Percentiles rank a stretch among this genome's conserved stretches.
phyloP scores from a whole-genome alignment of 495 filamentous ascomycete species.

The Penicillium malachiteum region DNA sequence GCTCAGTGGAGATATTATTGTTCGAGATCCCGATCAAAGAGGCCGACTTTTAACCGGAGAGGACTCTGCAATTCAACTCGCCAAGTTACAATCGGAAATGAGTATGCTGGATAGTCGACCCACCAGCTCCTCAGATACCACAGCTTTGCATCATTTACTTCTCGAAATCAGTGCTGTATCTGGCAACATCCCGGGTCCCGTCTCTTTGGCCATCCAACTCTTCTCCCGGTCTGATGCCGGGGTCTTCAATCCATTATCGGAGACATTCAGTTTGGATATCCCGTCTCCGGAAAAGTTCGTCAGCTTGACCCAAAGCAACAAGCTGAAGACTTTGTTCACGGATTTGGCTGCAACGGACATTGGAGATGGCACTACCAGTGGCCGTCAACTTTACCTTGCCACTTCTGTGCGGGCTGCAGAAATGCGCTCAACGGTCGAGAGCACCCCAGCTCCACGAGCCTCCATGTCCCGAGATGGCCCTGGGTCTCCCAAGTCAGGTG shows the following conservation, averaged over 20 bases:
- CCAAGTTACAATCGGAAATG: constrained; percentile 91
- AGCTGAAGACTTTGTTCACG: constrained; percentile 82
- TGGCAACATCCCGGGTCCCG: constrained; percentile 66
- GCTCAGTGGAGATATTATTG: constrained; percentile 86
- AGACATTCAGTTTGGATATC: constrained; percentile 80
- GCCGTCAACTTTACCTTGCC: constrained; percentile 75
- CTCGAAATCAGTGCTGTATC: constrained; percentile 79
- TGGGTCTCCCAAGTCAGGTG: constrained; percentile 27
- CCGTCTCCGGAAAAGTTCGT: constrained; percentile 66
- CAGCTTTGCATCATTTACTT: constrained; percentile 79
- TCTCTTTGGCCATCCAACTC: constrained; percentile 77
- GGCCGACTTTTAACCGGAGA: constrained; percentile 86
- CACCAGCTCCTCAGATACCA: constrained; percentile 60
- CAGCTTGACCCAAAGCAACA: constrained; percentile 54
- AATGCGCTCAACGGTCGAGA: constrained; percentile 42
- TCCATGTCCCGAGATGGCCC: constrained; percentile 41
- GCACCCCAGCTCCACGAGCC: constrained; percentile 24
- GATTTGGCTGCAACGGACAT: constrained; percentile 81
- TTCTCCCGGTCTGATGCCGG: constrained; percentile 65
- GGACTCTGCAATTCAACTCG: constrained; percentile 89
- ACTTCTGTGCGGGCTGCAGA: constrained; percentile 72
- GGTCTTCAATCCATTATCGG: constrained; percentile 66
- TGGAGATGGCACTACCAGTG: constrained; percentile 67
- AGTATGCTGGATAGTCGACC: constrained; percentile 84
- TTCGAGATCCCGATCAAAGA: constrained; percentile 78